Conservation (phyloP, 306 rosid species). For the Prunus davidiana region DNA sequence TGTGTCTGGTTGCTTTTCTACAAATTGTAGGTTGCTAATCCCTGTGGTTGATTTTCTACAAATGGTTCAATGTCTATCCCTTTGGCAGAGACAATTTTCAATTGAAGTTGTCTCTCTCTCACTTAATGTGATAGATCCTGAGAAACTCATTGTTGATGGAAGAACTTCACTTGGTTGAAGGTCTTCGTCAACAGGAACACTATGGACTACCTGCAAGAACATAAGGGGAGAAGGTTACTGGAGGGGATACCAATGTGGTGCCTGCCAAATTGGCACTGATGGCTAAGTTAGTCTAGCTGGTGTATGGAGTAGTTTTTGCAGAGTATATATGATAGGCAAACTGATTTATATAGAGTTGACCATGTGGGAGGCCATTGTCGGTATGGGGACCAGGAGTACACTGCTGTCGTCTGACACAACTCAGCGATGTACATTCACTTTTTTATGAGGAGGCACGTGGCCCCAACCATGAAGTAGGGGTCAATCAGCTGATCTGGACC, state of each 20-base stretch:
- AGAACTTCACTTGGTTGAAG: neutral
- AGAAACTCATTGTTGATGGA: neutral
- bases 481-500: neutral
- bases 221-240: neutral
- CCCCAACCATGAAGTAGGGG: neutral
- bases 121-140: too few species aligned
- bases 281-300: neutral
- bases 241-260: neutral
- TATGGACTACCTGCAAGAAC: neutral
- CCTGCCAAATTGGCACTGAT: neutral
- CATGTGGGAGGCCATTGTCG: neutral
- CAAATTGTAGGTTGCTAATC: too few species aligned
- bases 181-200: neutral
- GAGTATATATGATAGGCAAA: neutral
- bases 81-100: too few species aligned
- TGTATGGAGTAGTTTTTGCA: neutral
- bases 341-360: neutral
- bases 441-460: neutral
- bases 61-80: too few species aligned
- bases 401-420: neutral
- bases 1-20: neutral
- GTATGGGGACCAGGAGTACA: neutral
- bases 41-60: too few species aligned
- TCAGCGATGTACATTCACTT: neutral
- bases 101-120: too few species aligned